These are phyloP conservation scores for Dactylis glomerata DNA, from an alignment of 176 grass and related monocot species.

Conservation along the genomic window DNA sequence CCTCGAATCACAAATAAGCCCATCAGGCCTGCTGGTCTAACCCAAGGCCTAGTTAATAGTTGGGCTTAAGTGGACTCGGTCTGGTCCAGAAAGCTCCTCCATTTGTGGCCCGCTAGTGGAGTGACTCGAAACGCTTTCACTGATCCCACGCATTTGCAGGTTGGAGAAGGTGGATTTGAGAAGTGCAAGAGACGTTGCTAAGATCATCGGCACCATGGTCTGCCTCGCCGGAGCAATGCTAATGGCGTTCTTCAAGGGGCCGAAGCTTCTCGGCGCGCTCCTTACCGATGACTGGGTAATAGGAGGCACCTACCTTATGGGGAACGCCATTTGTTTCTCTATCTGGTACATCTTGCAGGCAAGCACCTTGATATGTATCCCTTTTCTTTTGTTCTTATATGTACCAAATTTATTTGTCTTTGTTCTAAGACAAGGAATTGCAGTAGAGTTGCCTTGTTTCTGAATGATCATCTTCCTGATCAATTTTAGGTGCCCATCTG, in stretches of 20 bases:
- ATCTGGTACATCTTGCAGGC: slow-evolving; percentile 68
- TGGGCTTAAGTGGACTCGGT: not conserved
- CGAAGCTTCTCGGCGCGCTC: slow-evolving; percentile 31
- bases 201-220: slow-evolving; percentile 50
- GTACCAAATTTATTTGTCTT: not conserved
- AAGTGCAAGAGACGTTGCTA: slow-evolving; percentile 41
- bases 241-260: slow-evolving; percentile 67
- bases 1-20: not conserved
- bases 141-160: slow-evolving; percentile 18
- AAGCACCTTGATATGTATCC: not conserved
- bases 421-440: not conserved
- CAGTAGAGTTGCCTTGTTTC: not conserved
- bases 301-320: slow-evolving; percentile 53
- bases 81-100: rapidly evolving
- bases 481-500: slow-evolving; percentile 42
- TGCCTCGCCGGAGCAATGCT: slow-evolving; percentile 58
- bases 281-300: slow-evolving; percentile 32
- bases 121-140: not conserved
- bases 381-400: not conserved
- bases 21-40: not conserved
- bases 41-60: not conserved
- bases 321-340: slow-evolving; percentile 44
- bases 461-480: not conserved
- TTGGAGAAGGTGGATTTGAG: slow-evolving; percentile 49
- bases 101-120: not conserved